A percentile compares a stretch with the other conserved stretches of the same genome.
These are phyloP conservation scores for Moricandia arvensis DNA, from an alignment of 345 rosid genomes.

Conservation along the genomic window DNA sequence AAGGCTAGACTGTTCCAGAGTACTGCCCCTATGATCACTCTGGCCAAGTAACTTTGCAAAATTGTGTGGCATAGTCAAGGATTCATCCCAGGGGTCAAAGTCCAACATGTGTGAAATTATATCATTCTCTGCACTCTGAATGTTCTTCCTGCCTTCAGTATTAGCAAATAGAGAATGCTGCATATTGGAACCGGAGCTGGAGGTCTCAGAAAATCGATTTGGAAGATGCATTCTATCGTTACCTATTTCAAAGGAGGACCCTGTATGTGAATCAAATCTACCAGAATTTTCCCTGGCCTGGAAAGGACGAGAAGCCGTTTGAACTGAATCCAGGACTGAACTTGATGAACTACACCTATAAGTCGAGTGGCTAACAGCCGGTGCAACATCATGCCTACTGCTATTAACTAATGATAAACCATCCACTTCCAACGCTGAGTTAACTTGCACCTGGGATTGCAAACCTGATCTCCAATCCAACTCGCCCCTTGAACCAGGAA, in stretches of 20 bases:
- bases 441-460: conserved; percentile 29
- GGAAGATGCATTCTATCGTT: conserved; percentile 33
- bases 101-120: conserved; percentile 80
- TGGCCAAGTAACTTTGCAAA: conserved; percentile 63
- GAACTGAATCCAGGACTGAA: conserved; percentile 40
- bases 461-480: conserved; percentile 42
- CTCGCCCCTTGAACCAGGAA: conserved; percentile 31
- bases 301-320: conserved; percentile 46
- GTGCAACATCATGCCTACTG: conserved; percentile 59
- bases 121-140: conserved; percentile 57
- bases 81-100: conserved; percentile 76
- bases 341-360: conserved; percentile 45
- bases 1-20: conserved; percentile 43
- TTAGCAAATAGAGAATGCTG: conserved; percentile 38
- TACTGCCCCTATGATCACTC: conserved; percentile 46
- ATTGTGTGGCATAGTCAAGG: conserved; percentile 58
- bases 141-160: conserved; percentile 39
- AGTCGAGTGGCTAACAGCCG: conserved; percentile 41
- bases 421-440: conserved; percentile 44
- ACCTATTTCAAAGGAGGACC: conserved; percentile 35
- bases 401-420: conserved; percentile 60
- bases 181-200: conserved; percentile 35
- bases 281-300: conserved; percentile 34
- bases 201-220: conserved; percentile 48
- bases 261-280: conserved; percentile 27